Conservation (phyloP, 2,329 filamentous ascomycete genomes). For the Penicillium paneum region DNA sequence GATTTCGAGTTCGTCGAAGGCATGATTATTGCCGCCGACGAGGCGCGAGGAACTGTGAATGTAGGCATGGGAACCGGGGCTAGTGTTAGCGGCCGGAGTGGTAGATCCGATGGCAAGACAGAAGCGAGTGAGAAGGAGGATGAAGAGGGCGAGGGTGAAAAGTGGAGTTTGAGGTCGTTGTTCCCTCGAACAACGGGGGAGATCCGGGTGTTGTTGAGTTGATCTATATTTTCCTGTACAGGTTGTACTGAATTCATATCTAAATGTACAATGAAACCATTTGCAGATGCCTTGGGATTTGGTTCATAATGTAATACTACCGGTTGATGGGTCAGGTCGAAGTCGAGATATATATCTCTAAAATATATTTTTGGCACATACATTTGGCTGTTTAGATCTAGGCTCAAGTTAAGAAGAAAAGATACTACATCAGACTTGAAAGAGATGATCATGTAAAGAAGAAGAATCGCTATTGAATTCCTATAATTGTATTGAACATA, state of each 20-base stretch:
- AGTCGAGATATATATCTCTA: too few relatives aligned
- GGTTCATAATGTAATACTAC: too few relatives aligned
- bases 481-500: constrained; percentile 1
- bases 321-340: too few relatives aligned
- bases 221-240: constrained; percentile 4
- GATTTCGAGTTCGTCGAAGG: constrained; percentile 74
- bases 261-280: neutral
- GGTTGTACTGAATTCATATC: neutral
- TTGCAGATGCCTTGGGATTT: too few relatives aligned
- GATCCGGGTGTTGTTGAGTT: constrained; percentile 62
- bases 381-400: too few relatives aligned
- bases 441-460: neutral
- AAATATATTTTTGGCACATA: too few relatives aligned
- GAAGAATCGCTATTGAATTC: neutral
- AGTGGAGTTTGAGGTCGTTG: constrained; percentile 50
- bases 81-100: constrained; percentile 23
- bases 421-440: too few relatives aligned
- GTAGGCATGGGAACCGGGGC: constrained; percentile 28
- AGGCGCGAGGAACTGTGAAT: constrained; percentile 41
- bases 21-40: constrained; percentile 59
- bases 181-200: constrained; percentile 64
- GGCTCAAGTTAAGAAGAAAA: too few relatives aligned
- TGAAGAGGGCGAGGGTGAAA: constrained; percentile 35
- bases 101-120: constrained; percentile 16
- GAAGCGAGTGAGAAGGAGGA: constrained; percentile 33